Conservation (phyloP, 176 grass and related monocot species). For the Carex scoparia region DNA sequence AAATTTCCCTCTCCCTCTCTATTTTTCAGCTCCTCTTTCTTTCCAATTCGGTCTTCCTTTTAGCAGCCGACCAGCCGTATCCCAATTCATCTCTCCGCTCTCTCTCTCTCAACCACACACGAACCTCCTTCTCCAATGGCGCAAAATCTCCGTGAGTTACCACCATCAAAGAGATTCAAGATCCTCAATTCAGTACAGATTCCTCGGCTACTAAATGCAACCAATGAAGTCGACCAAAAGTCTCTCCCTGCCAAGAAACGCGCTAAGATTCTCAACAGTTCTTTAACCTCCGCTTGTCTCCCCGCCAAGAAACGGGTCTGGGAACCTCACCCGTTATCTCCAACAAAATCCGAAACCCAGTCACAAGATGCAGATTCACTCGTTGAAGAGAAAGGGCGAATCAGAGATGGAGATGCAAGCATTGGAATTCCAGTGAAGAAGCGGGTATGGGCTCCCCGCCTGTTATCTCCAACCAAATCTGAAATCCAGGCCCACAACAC, state of each 20-base stretch:
- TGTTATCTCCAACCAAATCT: neutral
- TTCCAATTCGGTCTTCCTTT: neutral
- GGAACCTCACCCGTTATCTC: neutral
- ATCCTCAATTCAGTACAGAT: slow-evolving; percentile 18
- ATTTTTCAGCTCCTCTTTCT: neutral
- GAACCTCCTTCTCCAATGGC: slow-evolving; percentile 9
- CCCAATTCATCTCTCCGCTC: neutral
- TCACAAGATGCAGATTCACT: slow-evolving; percentile 15
- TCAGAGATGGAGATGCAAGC: neutral
- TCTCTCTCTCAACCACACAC: neutral
- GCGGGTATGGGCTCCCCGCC: neutral
- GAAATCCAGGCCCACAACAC: neutral
- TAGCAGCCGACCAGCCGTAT: neutral
- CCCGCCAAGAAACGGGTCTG: slow-evolving; percentile 64
- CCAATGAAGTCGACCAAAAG: neutral
- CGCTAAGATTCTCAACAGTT: neutral
- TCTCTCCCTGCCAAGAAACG: slow-evolving; percentile 37
- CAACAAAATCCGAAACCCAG: neutral
- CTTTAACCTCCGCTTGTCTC: neutral
- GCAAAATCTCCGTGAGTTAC: slow-evolving; percentile 38
- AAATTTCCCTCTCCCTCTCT: slow-evolving; percentile 5
- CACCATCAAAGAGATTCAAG: slow-evolving; percentile 77
- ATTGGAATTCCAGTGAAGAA: slow-evolving; percentile 19
- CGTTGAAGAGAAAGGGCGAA: neutral
- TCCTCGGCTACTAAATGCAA: neutral